A percentile compares a stretch with the other conserved stretches of the same genome.
These are phyloP conservation scores for Biscogniauxia sp. DNA, from an alignment of 2,329 filamentous ascomycete genomes.

Conservation along the genomic window DNA sequence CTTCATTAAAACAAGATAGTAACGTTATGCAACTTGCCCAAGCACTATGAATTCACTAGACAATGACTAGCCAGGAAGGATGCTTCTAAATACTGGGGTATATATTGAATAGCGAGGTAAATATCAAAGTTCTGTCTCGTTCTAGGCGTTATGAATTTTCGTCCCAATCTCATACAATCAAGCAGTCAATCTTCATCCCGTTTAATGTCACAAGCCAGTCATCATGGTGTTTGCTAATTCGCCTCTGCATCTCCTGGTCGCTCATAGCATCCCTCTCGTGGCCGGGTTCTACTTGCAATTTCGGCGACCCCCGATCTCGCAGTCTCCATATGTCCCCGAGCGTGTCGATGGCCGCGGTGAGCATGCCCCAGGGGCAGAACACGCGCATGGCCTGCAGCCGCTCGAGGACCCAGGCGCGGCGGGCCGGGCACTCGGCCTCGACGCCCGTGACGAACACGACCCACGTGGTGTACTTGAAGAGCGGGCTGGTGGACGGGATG, in stretches of 20 bases:
- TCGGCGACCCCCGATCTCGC: conserved; percentile 33
- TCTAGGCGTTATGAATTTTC: neutral
- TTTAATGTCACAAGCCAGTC: conserved; percentile 44
- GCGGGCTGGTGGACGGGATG: conserved; percentile 46
- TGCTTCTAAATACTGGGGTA: too few species aligned
- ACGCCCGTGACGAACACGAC: conserved; percentile 57
- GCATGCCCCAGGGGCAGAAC: conserved; percentile 49
- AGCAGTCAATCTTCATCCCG: conserved; percentile 42
- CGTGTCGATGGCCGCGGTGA: conserved; percentile 49
- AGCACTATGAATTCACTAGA: too few species aligned
- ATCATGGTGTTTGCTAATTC: neutral
- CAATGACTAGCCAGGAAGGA: too few species aligned
- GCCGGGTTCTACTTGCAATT: conserved; percentile 11
- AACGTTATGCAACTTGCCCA: too few species aligned
- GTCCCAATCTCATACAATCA: conserved; percentile 40
- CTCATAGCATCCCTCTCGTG: conserved; percentile 9
- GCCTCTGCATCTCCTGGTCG: conserved; percentile 15
- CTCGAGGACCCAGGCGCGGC: conserved; percentile 51
- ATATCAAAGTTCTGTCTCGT: too few species aligned
- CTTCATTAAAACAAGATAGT: too few species aligned
- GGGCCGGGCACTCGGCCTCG: conserved; percentile 46
- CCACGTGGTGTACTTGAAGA: conserved; percentile 62
- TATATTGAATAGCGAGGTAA: neutral
- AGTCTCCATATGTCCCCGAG: conserved; percentile 46
- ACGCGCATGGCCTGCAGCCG: conserved; percentile 45